phyloP scores from a whole-genome alignment of 2,329 filamentous ascomycete genomes.

The Coniella vitis region DNA sequence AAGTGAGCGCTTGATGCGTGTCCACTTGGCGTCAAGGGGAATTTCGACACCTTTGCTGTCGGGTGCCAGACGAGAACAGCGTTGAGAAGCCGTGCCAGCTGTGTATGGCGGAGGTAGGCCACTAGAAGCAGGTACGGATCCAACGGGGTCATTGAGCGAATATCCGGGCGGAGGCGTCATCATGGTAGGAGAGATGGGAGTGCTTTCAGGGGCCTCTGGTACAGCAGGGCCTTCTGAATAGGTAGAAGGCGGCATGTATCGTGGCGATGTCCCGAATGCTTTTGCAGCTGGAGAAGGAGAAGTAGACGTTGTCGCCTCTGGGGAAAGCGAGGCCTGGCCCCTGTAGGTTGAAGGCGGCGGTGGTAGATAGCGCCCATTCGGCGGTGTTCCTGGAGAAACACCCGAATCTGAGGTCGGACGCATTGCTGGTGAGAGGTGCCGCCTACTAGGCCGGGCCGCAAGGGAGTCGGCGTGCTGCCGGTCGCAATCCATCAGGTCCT shows the following conservation, averaged over 20 bases:
- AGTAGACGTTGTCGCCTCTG: constrained; percentile 21
- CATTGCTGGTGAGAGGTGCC: constrained; percentile 31
- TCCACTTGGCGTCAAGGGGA: constrained; percentile 51
- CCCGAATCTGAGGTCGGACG: constrained; percentile 26
- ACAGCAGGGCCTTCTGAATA: constrained; percentile 10
- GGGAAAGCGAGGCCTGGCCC: constrained; percentile 16
- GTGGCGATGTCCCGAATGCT: constrained; percentile 31
- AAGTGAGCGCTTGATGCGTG: constrained; percentile 46
- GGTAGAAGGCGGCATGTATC: constrained; percentile 29
- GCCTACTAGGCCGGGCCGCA: constrained; percentile 33
- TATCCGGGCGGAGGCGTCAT: constrained; percentile 28
- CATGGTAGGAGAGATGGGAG: constrained; percentile 13
- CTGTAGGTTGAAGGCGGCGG: constrained; percentile 27
- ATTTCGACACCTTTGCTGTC: constrained; percentile 53
- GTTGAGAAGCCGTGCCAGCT: constrained; percentile 17
- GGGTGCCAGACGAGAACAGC: constrained; percentile 40
- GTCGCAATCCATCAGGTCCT: constrained; percentile 45
- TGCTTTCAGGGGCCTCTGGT: constrained; percentile 21
- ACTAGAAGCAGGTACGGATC: constrained; percentile 16
- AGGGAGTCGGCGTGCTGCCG: constrained; percentile 31
- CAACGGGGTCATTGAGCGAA: constrained; percentile 18
- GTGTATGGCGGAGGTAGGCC: constrained; percentile 18
- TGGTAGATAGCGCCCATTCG: constrained; percentile 27
- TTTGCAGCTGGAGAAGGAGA: constrained; percentile 27
- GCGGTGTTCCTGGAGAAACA: constrained; percentile 29